These are phyloP conservation scores for Grigorovia humatica DNA, from an alignment of 805 yeast genomes.

Conservation along the genomic window DNA sequence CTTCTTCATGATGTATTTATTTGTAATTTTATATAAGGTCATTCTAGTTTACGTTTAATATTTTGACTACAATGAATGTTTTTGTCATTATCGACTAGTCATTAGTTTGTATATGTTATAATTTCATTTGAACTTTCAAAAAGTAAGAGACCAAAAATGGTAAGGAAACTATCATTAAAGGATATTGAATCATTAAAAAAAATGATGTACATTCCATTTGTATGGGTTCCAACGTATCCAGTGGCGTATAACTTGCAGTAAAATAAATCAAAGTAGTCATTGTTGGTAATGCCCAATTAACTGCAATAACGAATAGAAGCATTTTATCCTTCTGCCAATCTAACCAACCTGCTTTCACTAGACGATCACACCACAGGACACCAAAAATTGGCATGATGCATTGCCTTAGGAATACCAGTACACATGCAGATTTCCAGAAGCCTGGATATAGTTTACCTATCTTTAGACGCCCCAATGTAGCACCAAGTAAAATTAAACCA, in stretches of 20 bases:
- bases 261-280: slow-evolving; percentile 84
- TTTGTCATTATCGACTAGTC: neutral
- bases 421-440: slow-evolving; percentile 53
- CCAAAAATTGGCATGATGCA: slow-evolving; percentile 78
- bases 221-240: slow-evolving; percentile 32
- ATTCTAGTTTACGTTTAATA: no score
- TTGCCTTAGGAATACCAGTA: slow-evolving; percentile 48
- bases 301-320: slow-evolving; percentile 62
- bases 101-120: slow-evolving; percentile 6
- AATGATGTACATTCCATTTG: slow-evolving; percentile 83
- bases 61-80: neutral
- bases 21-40: neutral
- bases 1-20: no score
- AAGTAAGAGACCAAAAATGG: slow-evolving; percentile 46
- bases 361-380: slow-evolving; percentile 48
- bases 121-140: slow-evolving; percentile 26
- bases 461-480: slow-evolving; percentile 70
- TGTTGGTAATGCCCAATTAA: slow-evolving; percentile 75
- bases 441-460: slow-evolving; percentile 55
- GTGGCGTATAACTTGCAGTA: slow-evolving; percentile 81
- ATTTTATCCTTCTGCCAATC: slow-evolving; percentile 38
- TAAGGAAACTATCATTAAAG: slow-evolving; percentile 52
- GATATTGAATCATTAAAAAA: slow-evolving; percentile 63
- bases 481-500: slow-evolving; percentile 78
- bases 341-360: slow-evolving; percentile 60